phyloP scores from a whole-genome alignment of 768 basidiomycete species.

The Trichaptum fuscoviolaceum region DNA sequence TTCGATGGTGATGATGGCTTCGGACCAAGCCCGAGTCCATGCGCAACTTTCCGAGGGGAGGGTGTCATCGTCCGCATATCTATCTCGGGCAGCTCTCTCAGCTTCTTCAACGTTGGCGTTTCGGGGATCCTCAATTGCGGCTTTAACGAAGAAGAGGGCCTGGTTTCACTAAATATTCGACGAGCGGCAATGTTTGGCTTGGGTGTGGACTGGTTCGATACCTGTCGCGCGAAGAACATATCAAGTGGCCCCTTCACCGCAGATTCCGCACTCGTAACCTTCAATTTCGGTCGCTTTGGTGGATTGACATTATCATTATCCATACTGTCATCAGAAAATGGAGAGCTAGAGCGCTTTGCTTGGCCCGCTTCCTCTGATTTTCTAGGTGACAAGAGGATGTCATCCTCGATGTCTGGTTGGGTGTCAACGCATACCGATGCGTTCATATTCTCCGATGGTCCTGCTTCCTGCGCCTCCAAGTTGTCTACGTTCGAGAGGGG shows the following conservation, averaged over 20 bases:
- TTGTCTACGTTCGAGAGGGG: not conserved
- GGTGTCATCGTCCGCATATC: slow-evolving; percentile 2
- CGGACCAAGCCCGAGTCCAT: not conserved
- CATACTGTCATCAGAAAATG: not conserved
- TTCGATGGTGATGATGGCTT: not conserved
- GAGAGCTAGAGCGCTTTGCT: not conserved
- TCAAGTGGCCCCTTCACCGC: not conserved
- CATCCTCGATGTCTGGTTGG: not conserved
- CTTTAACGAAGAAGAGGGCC: not conserved
- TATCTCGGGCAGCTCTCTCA: not conserved
- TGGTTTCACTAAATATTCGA: not conserved
- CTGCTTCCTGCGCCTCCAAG: not conserved
- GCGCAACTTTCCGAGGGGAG: slow-evolving; percentile 1
- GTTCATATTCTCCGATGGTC: not conserved
- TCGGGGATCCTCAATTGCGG: not conserved
- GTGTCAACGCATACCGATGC: not conserved
- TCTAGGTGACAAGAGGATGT: not conserved
- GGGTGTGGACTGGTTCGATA: not conserved
- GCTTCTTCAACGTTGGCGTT: not conserved
- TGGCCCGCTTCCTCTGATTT: not conserved
- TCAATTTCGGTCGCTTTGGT: not conserved
- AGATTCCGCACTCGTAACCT: not conserved
- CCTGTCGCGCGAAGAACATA: not conserved
- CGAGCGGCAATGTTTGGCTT: not conserved
- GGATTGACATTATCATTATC: not conserved